Percentiles rank a stretch among this genome's conserved stretches.
These are phyloP conservation scores for Crucihimalaya himalaica DNA, from an alignment of 345 rosid species.

Conservation along the genomic window DNA sequence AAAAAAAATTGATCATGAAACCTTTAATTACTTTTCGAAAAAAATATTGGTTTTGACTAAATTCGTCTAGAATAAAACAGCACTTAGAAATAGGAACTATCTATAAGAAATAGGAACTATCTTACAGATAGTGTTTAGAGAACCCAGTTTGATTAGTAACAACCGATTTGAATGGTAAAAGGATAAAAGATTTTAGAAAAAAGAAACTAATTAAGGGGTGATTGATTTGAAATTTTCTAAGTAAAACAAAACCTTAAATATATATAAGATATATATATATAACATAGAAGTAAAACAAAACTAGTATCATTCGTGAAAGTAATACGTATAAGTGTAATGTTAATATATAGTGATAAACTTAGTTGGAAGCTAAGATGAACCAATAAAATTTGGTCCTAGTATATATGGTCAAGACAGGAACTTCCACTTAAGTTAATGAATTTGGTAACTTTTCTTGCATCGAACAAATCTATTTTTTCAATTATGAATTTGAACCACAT, in stretches of 20 bases:
- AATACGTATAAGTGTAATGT: not conserved
- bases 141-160: not conserved
- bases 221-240: not conserved
- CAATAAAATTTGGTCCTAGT: not conserved
- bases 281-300: too few relatives aligned
- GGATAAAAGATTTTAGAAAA: not conserved
- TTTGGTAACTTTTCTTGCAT: not conserved
- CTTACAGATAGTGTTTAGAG: not conserved
- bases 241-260: not conserved
- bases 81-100: not conserved
- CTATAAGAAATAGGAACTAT: not conserved
- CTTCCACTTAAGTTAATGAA: not conserved
- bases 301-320: not conserved
- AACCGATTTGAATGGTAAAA: not conserved
- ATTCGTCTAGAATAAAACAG: not conserved
- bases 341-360: not conserved
- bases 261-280: not conserved
- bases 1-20: not conserved
- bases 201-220: not conserved
- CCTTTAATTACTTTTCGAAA: not conserved
- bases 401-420: not conserved
- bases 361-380: not conserved
- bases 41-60: not conserved
- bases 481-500: constrained; percentile 7
- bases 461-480: not conserved